phyloP scores from a whole-genome alignment of 176 grass and related monocot species.

The Miscanthus lutarioriparius region DNA sequence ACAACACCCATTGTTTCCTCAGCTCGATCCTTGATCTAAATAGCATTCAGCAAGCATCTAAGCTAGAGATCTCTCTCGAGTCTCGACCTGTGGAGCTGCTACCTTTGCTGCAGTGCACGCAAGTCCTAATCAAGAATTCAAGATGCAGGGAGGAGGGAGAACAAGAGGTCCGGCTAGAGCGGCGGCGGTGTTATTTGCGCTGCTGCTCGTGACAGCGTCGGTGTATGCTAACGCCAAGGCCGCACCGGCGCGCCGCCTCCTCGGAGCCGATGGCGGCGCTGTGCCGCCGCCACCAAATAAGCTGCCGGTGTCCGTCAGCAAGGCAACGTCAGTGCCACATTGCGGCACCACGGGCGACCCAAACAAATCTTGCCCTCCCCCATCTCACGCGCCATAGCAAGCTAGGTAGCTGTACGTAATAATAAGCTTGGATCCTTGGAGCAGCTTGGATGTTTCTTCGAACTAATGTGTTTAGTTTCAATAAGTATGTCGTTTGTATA shows the following conservation, averaged over 20 bases:
- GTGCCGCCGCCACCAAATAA: not conserved
- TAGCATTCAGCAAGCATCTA: not conserved
- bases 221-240: not conserved
- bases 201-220: not conserved
- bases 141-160: constrained; percentile 14
- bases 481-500: not conserved
- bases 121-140: not conserved
- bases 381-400: not conserved
- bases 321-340: not conserved
- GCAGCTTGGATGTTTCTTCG: not conserved
- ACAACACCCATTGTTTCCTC: not conserved
- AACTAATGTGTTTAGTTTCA: not conserved
- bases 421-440: not conserved
- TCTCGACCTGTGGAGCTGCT: not conserved
- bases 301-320: not conserved
- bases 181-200: not conserved
- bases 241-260: not conserved
- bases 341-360: not conserved
- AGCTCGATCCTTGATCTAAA: not conserved
- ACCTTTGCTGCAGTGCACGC: not conserved
- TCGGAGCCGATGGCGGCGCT: not conserved
- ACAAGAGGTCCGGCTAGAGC: not conserved
- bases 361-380: not conserved
- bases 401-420: not conserved
- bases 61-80: not conserved